A percentile compares a stretch with the other conserved stretches of the same genome.
Conservation (phyloP, 495 filamentous ascomycete species). For the Penicillium simplicissimum region DNA sequence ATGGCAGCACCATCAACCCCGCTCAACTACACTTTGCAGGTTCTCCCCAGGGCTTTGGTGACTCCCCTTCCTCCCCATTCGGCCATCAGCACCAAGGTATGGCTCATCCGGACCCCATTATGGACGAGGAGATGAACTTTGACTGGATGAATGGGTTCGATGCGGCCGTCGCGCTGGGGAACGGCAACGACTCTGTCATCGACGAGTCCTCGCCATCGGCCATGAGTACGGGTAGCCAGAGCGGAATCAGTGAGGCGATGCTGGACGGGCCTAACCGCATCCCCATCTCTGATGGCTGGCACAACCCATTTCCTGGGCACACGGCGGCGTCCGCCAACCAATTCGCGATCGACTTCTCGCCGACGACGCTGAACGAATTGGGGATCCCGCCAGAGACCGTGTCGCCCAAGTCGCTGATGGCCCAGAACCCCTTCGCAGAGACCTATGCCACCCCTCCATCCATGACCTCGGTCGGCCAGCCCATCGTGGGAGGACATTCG, state of each 20-base stretch:
- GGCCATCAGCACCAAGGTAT: conserved; percentile 64
- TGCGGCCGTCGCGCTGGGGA: conserved; percentile 68
- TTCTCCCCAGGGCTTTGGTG: conserved; percentile 69
- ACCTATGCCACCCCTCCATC: conserved; percentile 60
- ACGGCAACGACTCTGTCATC: conserved; percentile 71
- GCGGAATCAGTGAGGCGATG: conserved; percentile 90
- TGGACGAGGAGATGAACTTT: conserved; percentile 75
- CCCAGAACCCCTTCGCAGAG: conserved; percentile 47
- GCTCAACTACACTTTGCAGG: conserved; percentile 92
- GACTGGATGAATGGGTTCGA: conserved; percentile 89
- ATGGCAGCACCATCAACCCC: conserved; percentile 87
- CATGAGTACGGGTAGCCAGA: conserved; percentile 89
- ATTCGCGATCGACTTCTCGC: conserved; percentile 62
- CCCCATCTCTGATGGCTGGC: conserved; percentile 61
- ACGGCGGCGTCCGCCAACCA: conserved; percentile 57
- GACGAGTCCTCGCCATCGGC: conserved; percentile 94
- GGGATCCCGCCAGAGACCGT: conserved; percentile 46
- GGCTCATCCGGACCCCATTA: conserved; percentile 48
- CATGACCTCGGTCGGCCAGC: conserved; percentile 59
- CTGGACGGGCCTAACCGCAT: conserved; percentile 73
- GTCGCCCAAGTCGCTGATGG: conserved; percentile 52
- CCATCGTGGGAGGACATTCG: conserved; percentile 51
- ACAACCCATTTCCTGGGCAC: conserved; percentile 63
- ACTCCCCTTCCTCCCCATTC: conserved; percentile 72
- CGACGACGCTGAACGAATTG: conserved; percentile 44